Conservation (phyloP, 2,329 filamentous ascomycete species). For the Tolypocladium cylindrosporum region DNA sequence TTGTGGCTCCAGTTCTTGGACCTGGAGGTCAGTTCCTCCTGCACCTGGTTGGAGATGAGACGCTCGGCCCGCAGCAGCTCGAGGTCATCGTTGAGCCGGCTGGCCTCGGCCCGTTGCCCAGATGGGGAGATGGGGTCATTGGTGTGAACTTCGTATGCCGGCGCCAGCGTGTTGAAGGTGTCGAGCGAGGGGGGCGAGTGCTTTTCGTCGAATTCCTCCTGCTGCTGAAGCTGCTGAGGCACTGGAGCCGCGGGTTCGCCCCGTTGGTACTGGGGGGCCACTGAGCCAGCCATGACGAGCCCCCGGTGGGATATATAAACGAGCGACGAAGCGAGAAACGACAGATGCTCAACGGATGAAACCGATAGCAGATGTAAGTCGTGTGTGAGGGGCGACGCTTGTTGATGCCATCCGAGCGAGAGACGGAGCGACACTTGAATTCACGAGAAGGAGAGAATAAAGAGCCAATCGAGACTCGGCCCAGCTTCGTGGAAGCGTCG, state of each 20-base stretch:
- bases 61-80: conserved; percentile 38
- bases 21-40: conserved; percentile 15
- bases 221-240: not conserved
- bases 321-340: not conserved
- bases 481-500: not conserved
- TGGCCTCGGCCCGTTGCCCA: conserved; percentile 20
- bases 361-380: not conserved
- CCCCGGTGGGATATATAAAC: not conserved
- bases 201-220: conserved; percentile 13
- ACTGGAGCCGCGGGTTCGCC: not conserved
- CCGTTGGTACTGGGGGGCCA: not conserved
- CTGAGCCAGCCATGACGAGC: not conserved
- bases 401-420: not conserved
- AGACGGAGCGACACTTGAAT: not conserved
- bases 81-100: conserved; percentile 36
- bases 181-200: conserved; percentile 16
- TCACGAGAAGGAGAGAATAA: not conserved
- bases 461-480: not conserved
- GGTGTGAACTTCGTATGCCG: conserved; percentile 11
- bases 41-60: conserved; percentile 32
- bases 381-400: not conserved
- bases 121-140: conserved; percentile 13
- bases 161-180: conserved; percentile 18
- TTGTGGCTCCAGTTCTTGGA: conserved; percentile 22
- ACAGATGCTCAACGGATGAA: not conserved